A percentile compares a stretch with the other conserved stretches of the same genome.
phyloP scores from a whole-genome alignment of 2,329 filamentous ascomycete genomes.

The Penicillium concentricum region DNA sequence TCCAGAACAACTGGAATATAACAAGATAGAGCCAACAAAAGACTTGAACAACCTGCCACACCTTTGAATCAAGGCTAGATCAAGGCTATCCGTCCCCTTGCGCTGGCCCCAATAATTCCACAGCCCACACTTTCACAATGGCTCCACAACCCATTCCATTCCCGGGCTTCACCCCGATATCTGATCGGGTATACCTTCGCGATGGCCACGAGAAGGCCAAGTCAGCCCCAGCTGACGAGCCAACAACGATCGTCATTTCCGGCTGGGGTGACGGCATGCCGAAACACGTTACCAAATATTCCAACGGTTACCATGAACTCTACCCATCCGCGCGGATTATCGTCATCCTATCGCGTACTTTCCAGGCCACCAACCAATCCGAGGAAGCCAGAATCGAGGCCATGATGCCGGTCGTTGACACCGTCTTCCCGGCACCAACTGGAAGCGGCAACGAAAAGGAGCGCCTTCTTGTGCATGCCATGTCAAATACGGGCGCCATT shows the following conservation, averaged over 20 bases:
- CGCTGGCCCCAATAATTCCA: too few relatives aligned
- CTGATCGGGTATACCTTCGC: slow-evolving; percentile 50
- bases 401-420: slow-evolving; percentile 48
- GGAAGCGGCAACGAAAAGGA: slow-evolving; percentile 16
- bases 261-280: slow-evolving; percentile 59
- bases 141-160: slow-evolving; percentile 27
- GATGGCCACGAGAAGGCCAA: slow-evolving; percentile 19
- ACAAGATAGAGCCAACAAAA: background rate
- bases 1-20: background rate
- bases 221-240: slow-evolving; percentile 30
- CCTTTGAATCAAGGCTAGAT: background rate
- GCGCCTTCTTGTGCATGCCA: slow-evolving; percentile 52
- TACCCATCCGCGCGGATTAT: slow-evolving; percentile 54
- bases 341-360: slow-evolving; percentile 52
- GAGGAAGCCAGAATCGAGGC: slow-evolving; percentile 45
- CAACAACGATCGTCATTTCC: slow-evolving; percentile 47
- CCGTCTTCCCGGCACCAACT: slow-evolving; percentile 22
- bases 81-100: background rate
- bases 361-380: slow-evolving; percentile 47
- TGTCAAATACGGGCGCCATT: slow-evolving; percentile 61
- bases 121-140: slow-evolving; percentile 12
- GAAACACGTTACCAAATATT: slow-evolving; percentile 58
- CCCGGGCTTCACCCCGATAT: slow-evolving; percentile 50
- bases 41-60: too few relatives aligned
- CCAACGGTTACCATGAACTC: slow-evolving; percentile 51